These are phyloP conservation scores for Fusarium anthophilum DNA, from an alignment of 2,329 filamentous ascomycete species.

Conservation along the genomic window DNA sequence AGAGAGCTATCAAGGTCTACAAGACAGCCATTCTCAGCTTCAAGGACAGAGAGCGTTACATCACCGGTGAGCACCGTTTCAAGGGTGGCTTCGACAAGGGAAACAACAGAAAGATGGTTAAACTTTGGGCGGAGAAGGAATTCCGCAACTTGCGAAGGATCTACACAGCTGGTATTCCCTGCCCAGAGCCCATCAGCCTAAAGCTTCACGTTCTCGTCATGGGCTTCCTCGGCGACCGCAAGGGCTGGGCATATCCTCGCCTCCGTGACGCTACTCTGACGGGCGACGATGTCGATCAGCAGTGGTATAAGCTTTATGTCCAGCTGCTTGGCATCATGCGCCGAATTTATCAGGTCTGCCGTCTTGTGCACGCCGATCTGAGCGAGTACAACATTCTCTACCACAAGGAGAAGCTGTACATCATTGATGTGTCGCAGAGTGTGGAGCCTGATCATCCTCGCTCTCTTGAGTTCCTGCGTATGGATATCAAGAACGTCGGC, in stretches of 20 bases:
- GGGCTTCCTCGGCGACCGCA: conserved; percentile 88
- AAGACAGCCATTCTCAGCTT: conserved; percentile 98
- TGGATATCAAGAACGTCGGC: conserved; percentile 97
- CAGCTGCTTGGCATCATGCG: conserved; percentile 91
- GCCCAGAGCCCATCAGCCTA: conserved; percentile 87
- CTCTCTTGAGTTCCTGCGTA: conserved; percentile 91
- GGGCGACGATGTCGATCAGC: conserved; percentile 72
- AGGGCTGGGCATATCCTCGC: conserved; percentile 87
- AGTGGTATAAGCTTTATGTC: conserved; percentile 82
- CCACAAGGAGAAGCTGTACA: conserved; percentile 81
- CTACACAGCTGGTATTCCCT: conserved; percentile 84
- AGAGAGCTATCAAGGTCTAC: conserved; percentile 97
- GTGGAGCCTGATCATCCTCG: conserved; percentile 97
- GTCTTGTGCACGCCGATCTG: conserved; percentile 92
- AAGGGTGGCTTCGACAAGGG: conserved; percentile 91
- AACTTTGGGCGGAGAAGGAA: conserved; percentile 98
- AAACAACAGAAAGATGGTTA: conserved; percentile 96
- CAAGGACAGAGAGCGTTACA: conserved; percentile 97
- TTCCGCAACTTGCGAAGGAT: conserved; percentile 92
- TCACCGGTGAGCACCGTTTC: conserved; percentile 93
- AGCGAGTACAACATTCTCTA: conserved; percentile 99
- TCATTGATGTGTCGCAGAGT: conserved; percentile 97
- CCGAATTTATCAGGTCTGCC: conserved; percentile 90
- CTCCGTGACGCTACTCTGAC: conserved; percentile 85
- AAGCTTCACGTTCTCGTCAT: conserved; percentile 96